Evolutionary conservation across 345 rosid genomes (phyloP), one percentile per base, ranked within the genome.

Genomic region (Atalantia buxifolia): DNA sequence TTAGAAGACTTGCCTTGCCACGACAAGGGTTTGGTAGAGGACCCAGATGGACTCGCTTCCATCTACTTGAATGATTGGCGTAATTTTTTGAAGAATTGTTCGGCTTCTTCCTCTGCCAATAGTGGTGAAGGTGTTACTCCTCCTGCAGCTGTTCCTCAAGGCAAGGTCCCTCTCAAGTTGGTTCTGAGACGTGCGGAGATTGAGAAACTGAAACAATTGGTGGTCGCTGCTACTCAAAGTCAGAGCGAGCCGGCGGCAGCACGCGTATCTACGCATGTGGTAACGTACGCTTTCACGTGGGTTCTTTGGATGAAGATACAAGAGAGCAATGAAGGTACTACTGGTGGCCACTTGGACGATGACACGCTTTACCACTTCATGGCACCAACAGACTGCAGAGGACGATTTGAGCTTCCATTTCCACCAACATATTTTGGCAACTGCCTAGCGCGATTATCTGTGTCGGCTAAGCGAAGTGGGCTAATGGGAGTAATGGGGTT

Each of bases 401-500:
- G 27, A 33, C 84, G 87, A 12, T 12, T 69, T 18, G 81, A 79
- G 59, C 69, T 33, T 14, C 78, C 78, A 1, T 36, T 85, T 36
- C 87, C 88, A 7, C 25, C 19, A 6, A 82, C 86, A 2, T 89
- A 89, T 74, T 87, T 86, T 50, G 87, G 88, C 2, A 89, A 87
- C 66, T 87, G 88, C 19, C 36, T 86, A 30, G 83, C 82, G 5
- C 71, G 66, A 0, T 75, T 74, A 7, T 33, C 79, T 2, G 68
- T 77, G 16, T 36, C 77, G 2, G 83, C 77, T 33, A 84, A 76
- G 40, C 84, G 76, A 72, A 57, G 63, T 9, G 80, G 85, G 10
- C 65, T 89, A 48, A n/a, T 36, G 18, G 83, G 33, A 31, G 42
- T 55, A 65, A 81, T 16, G 86, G 88, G 4, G 25, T 85, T 9